Percentiles rank a stretch among this genome's conserved stretches.
phyloP scores from a whole-genome alignment of 345 rosid species.

The Eucalyptus decipiens region DNA sequence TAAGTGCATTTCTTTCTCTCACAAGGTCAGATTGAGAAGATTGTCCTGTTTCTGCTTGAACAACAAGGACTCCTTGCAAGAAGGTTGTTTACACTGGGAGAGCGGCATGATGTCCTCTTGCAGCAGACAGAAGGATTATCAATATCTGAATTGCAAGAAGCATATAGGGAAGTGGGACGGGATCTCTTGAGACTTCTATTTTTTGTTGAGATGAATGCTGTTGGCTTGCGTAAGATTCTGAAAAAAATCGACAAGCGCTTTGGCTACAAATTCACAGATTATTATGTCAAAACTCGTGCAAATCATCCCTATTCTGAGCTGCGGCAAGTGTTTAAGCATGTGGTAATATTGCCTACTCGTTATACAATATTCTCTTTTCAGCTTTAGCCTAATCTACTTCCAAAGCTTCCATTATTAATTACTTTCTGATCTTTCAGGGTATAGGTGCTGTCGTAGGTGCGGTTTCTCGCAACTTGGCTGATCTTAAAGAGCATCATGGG shows the following conservation, averaged over 20 bases:
- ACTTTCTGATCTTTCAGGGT: constrained; percentile 33
- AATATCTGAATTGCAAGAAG: constrained; percentile 57
- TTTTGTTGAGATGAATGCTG: constrained; percentile 85
- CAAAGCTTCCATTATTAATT: background rate
- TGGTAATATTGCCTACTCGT: constrained; percentile 34
- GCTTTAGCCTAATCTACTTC: background rate
- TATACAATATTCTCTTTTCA: background rate
- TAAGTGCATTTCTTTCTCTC: background rate
- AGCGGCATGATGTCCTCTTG: constrained; percentile 50
- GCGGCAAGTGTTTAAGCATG: constrained; percentile 95
- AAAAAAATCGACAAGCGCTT: constrained; percentile 96
- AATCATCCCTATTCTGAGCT: constrained; percentile 99
- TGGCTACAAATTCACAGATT: constrained; percentile 88
- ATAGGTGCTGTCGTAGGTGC: constrained; percentile 96
- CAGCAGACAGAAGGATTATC: constrained; percentile 54
- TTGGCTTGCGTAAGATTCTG: constrained; percentile 86
- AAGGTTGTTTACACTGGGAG: constrained; percentile 52
- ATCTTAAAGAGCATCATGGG: constrained; percentile 89
- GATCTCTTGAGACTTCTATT: constrained; percentile 74
- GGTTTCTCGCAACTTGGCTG: constrained; percentile 91
- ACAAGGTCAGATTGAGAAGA: constrained; percentile 76
- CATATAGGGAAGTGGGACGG: constrained; percentile 61
- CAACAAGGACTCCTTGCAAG: constrained; percentile 87
- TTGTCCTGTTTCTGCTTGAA: constrained; percentile 87
- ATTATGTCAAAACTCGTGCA: constrained; percentile 88